These are phyloP conservation scores for Hortiboletus rubellus DNA, from an alignment of 1,284 basidiomycete species.

Conservation along the genomic window DNA sequence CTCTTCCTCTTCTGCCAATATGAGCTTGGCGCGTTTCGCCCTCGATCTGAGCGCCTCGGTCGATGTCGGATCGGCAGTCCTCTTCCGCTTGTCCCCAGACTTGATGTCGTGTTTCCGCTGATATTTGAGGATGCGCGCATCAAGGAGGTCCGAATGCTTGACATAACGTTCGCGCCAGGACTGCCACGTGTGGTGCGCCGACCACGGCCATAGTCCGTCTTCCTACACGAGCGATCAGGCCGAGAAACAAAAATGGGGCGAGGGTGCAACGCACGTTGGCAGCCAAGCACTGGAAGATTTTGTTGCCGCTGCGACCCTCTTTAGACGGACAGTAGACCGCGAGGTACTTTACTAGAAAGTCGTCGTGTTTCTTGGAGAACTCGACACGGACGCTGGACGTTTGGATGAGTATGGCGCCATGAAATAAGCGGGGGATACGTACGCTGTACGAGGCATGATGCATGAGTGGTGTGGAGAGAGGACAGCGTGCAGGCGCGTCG, in stretches of 20 bases:
- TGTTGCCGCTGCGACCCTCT: conserved; percentile 42
- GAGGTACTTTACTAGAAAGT: conserved; percentile 20
- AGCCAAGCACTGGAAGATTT: conserved; percentile 40
- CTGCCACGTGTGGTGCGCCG: conserved; percentile 46
- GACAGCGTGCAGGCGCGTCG: conserved; percentile 5
- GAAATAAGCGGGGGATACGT: neutral
- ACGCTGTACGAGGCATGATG: conserved; percentile 16
- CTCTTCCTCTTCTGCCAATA: neutral
- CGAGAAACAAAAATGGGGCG: neutral
- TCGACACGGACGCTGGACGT: conserved; percentile 16
- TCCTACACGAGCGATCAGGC: conserved; percentile 14
- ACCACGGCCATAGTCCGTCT: conserved; percentile 42
- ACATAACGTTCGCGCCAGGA: conserved; percentile 57
- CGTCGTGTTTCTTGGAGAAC: conserved; percentile 21
- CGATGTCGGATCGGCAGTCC: neutral
- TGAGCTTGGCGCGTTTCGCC: conserved; percentile 14
- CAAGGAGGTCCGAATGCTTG: conserved; percentile 43
- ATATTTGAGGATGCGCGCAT: conserved; percentile 39
- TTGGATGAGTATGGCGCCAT: conserved; percentile 1
- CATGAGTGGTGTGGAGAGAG: conserved; percentile 2
- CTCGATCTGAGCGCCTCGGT: conserved; percentile 1
- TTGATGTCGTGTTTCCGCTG: conserved; percentile 16
- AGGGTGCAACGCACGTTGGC: conserved; percentile 30
- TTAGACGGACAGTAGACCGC: conserved; percentile 23
- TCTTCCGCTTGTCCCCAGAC: conserved; percentile 1